Evolutionary conservation across 345 rosid species (phyloP).

Genomic region (Punica granatum): DNA sequence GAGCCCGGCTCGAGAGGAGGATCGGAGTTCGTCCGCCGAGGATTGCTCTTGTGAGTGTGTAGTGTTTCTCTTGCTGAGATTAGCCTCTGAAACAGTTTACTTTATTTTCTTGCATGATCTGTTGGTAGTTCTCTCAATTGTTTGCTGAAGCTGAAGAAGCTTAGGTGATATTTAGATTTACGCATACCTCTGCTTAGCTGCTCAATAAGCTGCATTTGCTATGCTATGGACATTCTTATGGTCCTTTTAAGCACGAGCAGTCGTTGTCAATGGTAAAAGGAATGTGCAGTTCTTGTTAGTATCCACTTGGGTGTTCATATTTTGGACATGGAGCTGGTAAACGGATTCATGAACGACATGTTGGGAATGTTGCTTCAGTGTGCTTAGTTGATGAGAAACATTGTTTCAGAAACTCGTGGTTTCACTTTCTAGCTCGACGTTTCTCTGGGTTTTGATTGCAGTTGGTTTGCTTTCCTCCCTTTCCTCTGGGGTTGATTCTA

Average conservation of each 20-base stretch:
- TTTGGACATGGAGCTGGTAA: neutral
- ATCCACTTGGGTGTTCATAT: neutral
- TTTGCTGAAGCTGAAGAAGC: neutral
- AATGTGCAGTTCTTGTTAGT: neutral
- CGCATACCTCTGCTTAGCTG: neutral
- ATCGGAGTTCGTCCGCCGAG: slow-evolving; percentile 77
- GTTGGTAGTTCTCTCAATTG: neutral
- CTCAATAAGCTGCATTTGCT: neutral
- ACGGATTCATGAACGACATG: neutral
- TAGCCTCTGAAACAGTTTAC: slow-evolving; percentile 3
- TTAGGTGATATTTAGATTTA: neutral
- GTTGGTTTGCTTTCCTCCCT: neutral
- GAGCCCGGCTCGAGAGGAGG: slow-evolving; percentile 36
- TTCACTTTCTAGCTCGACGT: neutral
- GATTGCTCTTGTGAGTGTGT: slow-evolving; percentile 71
- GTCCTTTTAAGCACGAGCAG: neutral
- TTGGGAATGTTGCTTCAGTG: neutral
- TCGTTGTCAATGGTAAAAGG: neutral
- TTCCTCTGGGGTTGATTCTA: neutral
- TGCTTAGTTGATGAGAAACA: neutral
- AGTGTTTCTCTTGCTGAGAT: neutral
- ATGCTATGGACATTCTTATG: neutral
- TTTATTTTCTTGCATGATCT: slow-evolving; percentile 3
- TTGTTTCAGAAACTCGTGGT: neutral
- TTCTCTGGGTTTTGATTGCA: neutral